Evolutionary conservation across 2,329 filamentous ascomycete species (phyloP).

Genomic region (Amesomyces nigricolor): DNA sequence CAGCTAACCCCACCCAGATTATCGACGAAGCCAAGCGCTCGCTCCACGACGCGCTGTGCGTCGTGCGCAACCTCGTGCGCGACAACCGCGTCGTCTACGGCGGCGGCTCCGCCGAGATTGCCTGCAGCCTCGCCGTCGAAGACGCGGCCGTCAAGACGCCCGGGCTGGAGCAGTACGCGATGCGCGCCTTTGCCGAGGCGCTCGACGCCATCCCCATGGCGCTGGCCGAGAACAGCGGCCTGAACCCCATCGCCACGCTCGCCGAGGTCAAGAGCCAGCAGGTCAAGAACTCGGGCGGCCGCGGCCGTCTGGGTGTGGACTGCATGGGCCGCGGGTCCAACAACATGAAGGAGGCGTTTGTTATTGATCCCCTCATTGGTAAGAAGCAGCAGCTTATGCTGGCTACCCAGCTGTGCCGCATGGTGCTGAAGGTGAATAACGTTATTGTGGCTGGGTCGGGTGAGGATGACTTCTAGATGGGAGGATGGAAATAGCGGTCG

Average conservation of each 20-base stretch:
- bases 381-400: conserved; percentile 96
- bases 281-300: conserved; percentile 60
- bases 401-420: conserved; percentile 93
- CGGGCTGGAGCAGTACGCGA: conserved; percentile 97
- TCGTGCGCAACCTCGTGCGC: conserved; percentile 90
- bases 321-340: conserved; percentile 96
- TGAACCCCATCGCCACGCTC: conserved; percentile 92
- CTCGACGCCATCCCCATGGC: conserved; percentile 93
- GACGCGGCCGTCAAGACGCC: conserved; percentile 91
- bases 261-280: conserved; percentile 95
- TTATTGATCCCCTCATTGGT: conserved; percentile 95
- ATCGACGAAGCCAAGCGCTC: conserved; percentile 99
- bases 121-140: conserved; percentile 92
- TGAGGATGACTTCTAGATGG: conserved; percentile 72
- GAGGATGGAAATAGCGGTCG: neutral
- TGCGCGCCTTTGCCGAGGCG: conserved; percentile 95
- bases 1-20: conserved; percentile 56
- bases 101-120: conserved; percentile 92
- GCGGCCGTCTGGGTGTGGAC: conserved; percentile 78
- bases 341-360: conserved; percentile 96
- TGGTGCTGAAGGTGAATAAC: conserved; percentile 97
- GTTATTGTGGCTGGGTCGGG: conserved; percentile 87
- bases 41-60: conserved; percentile 93
- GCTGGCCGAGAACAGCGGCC: conserved; percentile 91
- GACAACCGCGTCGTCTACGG: conserved; percentile 98